Base-by-base conservation (phyloP, 306 rosid genomes). In the Begonia masoniana region DNA sequence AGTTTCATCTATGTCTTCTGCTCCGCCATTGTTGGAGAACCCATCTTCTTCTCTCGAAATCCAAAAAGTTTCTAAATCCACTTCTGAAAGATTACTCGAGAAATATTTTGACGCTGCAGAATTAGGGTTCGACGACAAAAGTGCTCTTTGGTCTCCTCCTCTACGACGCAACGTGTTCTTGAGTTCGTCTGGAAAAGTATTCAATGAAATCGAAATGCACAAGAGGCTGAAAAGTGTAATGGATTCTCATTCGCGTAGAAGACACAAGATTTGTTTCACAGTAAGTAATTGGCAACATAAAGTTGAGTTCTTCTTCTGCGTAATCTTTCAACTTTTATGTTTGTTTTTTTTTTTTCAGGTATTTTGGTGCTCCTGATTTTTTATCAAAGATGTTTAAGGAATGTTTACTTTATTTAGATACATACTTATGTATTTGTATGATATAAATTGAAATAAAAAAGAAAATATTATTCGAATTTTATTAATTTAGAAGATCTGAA, bases 101-200 rank as follows among this genome's bases (percentile, higher is more conserved):
- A 60, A 60, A 8, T 60, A 51, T 50, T 60, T 51, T 19, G 64
- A 50, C 15, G 64, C 51, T 6, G 8, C 64, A 2, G 57, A 60
- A 41, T 51, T 36, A 19, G 64, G 50, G 16, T 60, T 60, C 4
- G 64, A 60, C 49, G 50, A 60, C 10, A 16, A 1, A 51, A 60
- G 64, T n/a, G 64, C 50, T 1, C 50, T 60, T 5, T 60, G 64
- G 64, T 60, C 64, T 60, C 64, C 64, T 47, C 64, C 64, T 60
- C 39, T 60, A 13, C 56, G 51, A 60, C 56, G 64, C 49, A 51
- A 3, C 24, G 64, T 51, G 9, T 60, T 49, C 16, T 21, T 60
- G 23, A 60, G 19, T 41, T 41, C 64, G 17, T 60, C 64, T 4
- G 64, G 64, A 17, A 9, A 41, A 41, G 24, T 60, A 12, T 41